A percentile compares a stretch with the other conserved stretches of the same genome.
These are phyloP conservation scores for Schizophyllum commune DNA, from an alignment of 1,284 basidiomycete genomes.

Conservation along the genomic window DNA sequence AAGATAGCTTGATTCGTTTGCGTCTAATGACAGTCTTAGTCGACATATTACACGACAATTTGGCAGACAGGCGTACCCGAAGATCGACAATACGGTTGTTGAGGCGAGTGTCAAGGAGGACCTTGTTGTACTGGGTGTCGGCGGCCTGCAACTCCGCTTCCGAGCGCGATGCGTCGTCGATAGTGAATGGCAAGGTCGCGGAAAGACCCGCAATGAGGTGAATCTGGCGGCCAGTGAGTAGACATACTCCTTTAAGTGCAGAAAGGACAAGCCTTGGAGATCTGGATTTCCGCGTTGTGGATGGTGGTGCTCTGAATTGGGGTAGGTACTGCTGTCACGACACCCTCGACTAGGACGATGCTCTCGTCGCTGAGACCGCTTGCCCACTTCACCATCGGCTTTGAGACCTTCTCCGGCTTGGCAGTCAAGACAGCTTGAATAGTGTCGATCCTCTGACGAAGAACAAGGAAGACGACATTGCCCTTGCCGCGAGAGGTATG, in stretches of 20 bases:
- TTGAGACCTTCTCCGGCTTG: conserved; percentile 80
- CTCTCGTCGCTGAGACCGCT: conserved; percentile 77
- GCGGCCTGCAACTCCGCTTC: conserved; percentile 68
- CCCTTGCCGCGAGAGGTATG: conserved; percentile 90
- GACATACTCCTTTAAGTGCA: not conserved
- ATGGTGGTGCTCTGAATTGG: conserved; percentile 89
- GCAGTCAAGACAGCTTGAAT: conserved; percentile 84
- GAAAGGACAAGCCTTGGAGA: conserved; percentile 57
- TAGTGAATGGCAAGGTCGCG: conserved; percentile 77
- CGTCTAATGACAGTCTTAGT: conserved; percentile 44
- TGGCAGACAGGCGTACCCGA: conserved; percentile 47
- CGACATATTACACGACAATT: not conserved
- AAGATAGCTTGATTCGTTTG: conserved; percentile 97
- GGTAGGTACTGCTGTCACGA: conserved; percentile 78
- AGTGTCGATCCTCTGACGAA: conserved; percentile 86
- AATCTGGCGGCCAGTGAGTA: conserved; percentile 40
- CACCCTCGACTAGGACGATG: conserved; percentile 85
- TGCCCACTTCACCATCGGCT: conserved; percentile 97
- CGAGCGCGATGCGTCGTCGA: conserved; percentile 88
- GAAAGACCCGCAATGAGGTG: conserved; percentile 79
- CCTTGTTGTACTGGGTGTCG: conserved; percentile 65
- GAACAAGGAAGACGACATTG: conserved; percentile 87
- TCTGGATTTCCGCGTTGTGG: conserved; percentile 83
- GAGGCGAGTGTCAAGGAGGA: conserved; percentile 87
- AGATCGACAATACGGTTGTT: conserved; percentile 96